Percentiles rank a stretch among this genome's conserved stretches.
Evolutionary conservation across 2,329 filamentous ascomycete genomes (phyloP).

Genomic region (Microsporum canis): DNA sequence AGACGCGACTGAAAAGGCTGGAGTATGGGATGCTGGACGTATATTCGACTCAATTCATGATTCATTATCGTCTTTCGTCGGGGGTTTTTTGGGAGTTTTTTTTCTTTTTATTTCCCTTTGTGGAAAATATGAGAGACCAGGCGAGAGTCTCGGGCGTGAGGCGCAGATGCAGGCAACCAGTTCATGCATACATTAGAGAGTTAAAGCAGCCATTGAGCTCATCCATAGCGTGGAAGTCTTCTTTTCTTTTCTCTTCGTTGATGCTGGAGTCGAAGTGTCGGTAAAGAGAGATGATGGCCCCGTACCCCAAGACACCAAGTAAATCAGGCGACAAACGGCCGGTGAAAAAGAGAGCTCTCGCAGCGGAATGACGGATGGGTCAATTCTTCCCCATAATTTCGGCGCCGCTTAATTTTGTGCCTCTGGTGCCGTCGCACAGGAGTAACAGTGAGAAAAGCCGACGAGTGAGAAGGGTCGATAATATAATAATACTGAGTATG

Average conservation of each 20-base stretch:
- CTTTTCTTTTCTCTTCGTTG: neutral
- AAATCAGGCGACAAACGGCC: neutral
- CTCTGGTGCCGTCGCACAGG: slow-evolving; percentile 1
- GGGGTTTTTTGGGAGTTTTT: neutral
- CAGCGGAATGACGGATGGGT: neutral
- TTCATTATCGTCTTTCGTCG: neutral
- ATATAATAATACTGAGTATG: too few species aligned
- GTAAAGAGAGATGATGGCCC: neutral
- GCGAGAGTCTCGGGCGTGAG: neutral
- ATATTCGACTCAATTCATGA: slow-evolving; percentile 2
- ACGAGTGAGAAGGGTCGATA: neutral
- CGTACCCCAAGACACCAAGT: neutral
- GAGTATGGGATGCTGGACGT: neutral
- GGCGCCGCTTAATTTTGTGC: neutral
- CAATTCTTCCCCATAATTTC: slow-evolving; percentile 2
- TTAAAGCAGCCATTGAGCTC: slow-evolving; percentile 2
- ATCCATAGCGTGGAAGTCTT: neutral
- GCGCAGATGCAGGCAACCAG: neutral
- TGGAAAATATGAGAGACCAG: neutral
- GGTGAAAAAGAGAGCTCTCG: neutral
- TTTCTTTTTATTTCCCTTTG: too few species aligned
- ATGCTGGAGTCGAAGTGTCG: neutral
- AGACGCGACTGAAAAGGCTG: neutral
- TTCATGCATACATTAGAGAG: neutral
- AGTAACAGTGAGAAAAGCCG: neutral